These are phyloP conservation scores for Rhododendron ovatum DNA, from an alignment of 148 eudicot genomes.

Conservation along the genomic window DNA sequence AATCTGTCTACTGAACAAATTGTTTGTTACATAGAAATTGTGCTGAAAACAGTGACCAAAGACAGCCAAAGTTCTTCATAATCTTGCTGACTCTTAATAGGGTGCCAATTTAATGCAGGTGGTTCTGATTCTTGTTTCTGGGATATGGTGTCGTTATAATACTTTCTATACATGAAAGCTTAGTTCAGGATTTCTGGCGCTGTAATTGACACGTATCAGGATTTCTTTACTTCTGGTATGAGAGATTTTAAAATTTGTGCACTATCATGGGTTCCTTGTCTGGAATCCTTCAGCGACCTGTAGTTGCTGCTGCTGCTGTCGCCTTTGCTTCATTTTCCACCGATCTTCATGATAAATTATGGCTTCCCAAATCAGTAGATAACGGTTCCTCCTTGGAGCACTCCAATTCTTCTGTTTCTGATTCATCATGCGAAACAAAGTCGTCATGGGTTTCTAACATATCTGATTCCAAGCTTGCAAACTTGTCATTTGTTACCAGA, in stretches of 20 bases:
- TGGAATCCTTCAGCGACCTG: constrained; percentile 70
- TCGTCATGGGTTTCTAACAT: constrained; percentile 68
- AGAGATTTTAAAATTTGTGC: constrained; percentile 28
- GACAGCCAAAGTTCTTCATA: neutral
- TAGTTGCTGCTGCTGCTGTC: constrained; percentile 80
- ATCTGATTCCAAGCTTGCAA: constrained; percentile 63
- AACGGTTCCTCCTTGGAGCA: constrained; percentile 29
- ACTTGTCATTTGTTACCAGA: constrained; percentile 47
- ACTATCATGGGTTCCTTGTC: constrained; percentile 58
- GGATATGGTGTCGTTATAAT: constrained; percentile 8
- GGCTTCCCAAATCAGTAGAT: constrained; percentile 35
- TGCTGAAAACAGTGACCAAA: neutral
- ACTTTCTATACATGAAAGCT: neutral
- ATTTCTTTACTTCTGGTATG: constrained; percentile 25
- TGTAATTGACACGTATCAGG: neutral
- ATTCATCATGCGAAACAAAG: constrained; percentile 24
- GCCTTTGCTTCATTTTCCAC: constrained; percentile 77
- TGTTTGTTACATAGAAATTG: neutral
- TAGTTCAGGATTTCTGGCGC: neutral
- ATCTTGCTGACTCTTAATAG: neutral
- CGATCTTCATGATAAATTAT: constrained; percentile 61
- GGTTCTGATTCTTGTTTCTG: constrained; percentile 3
- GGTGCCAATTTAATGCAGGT: constrained; percentile 29
- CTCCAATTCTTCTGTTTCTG: constrained; percentile 19
- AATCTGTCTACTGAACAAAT: neutral